These are phyloP conservation scores for Penicillium steckii DNA, from an alignment of 495 filamentous ascomycete genomes.

Conservation along the genomic window DNA sequence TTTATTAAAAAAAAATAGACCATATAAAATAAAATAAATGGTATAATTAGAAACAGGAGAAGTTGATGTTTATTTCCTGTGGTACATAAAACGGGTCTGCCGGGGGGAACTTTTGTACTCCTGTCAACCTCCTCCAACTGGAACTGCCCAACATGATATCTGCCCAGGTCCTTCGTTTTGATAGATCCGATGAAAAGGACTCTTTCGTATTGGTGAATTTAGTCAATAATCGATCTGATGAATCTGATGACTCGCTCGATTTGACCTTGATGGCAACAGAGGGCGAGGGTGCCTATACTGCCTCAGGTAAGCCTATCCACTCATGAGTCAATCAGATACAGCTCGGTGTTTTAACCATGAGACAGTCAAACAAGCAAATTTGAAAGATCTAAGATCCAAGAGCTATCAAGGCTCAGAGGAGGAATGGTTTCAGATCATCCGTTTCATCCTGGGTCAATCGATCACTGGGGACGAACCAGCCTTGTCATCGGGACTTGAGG, in stretches of 20 bases:
- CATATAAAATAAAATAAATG: too few relatives aligned
- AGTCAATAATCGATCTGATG: constrained; percentile 38
- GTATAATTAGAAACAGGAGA: too few relatives aligned
- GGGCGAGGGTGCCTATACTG: constrained; percentile 57
- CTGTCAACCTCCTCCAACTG: not conserved
- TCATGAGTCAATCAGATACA: not conserved
- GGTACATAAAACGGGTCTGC: too few relatives aligned
- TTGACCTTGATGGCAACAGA: constrained; percentile 69
- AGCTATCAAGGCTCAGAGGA: constrained; percentile 52
- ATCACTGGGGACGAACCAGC: constrained; percentile 9
- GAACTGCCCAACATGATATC: constrained; percentile 3
- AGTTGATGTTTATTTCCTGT: too few relatives aligned
- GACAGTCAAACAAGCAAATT: constrained; percentile 46
- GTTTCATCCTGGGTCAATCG: constrained; percentile 28
- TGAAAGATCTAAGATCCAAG: constrained; percentile 48
- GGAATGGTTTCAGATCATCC: constrained; percentile 57
- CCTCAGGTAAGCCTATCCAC: constrained; percentile 50
- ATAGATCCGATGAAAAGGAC: constrained; percentile 51
- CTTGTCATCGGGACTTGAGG: constrained; percentile 30
- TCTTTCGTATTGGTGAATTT: constrained; percentile 60
- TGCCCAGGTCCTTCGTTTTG: constrained; percentile 52
- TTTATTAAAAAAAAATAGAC: too few relatives aligned
- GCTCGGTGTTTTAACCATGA: not conserved
- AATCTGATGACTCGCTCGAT: constrained; percentile 49
- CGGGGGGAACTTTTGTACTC: too few relatives aligned